A percentile compares a stretch with the other conserved stretches of the same genome.
Evolutionary conservation across 495 filamentous ascomycete genomes (phyloP).

Genomic region (Penicillium angulare): DNA sequence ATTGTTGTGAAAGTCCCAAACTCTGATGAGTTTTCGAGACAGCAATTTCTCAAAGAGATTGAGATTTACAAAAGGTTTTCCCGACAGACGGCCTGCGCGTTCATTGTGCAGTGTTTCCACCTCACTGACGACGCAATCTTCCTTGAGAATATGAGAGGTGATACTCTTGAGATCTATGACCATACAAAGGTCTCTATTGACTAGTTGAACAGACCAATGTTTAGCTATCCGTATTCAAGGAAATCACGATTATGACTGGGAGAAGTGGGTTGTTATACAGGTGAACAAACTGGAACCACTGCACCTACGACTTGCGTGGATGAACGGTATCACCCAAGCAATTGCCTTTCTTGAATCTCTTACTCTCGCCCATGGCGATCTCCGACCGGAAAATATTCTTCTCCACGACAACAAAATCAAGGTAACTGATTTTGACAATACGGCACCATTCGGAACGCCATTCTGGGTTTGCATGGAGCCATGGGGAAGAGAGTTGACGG

Average conservation of each 20-base stretch:
- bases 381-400: slow-evolving; percentile 32
- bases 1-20: slow-evolving; percentile 37
- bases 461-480: neutral
- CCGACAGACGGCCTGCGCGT: slow-evolving; percentile 21
- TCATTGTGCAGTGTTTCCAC: slow-evolving; percentile 29
- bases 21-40: slow-evolving; percentile 24
- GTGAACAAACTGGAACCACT: slow-evolving; percentile 34
- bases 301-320: slow-evolving; percentile 31
- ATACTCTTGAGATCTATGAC: neutral
- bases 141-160: slow-evolving; percentile 40
- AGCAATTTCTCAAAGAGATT: slow-evolving; percentile 32
- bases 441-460: slow-evolving; percentile 17
- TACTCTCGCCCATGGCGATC: slow-evolving; percentile 33
- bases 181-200: too few species aligned
- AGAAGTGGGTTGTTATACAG: slow-evolving; percentile 23
- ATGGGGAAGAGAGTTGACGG: neutral
- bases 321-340: slow-evolving; percentile 36
- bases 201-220: too few species aligned
- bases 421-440: slow-evolving; percentile 27
- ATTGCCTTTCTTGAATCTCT: slow-evolving; percentile 40
- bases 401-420: slow-evolving; percentile 28
- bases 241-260: slow-evolving; percentile 6
- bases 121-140: slow-evolving; percentile 29
- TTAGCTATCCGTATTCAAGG: slow-evolving; percentile 12
- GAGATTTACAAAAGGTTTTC: slow-evolving; percentile 29